Conservation (phyloP, 495 filamentous ascomycete species). For the Aspergillus saccharolyticus region DNA sequence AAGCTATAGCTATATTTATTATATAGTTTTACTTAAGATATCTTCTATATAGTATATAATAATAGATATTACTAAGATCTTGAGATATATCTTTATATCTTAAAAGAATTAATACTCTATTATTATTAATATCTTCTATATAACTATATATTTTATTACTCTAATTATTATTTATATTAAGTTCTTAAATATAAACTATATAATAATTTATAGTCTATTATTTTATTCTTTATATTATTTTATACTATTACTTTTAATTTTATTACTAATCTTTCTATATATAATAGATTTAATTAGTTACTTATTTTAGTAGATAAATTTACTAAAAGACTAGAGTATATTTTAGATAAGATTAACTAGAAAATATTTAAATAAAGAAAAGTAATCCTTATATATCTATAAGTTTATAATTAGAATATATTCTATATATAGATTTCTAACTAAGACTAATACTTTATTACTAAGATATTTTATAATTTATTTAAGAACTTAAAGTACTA, state of each 20-base stretch:
- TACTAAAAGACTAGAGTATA: too few species aligned
- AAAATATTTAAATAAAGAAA: too few species aligned
- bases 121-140: neutral
- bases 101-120: neutral
- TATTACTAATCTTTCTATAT: too few species aligned
- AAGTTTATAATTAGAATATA: too few species aligned
- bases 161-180: neutral
- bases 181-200: neutral
- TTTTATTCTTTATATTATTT: neutral
- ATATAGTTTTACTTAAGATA: neutral
- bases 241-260: neutral
- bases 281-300: too few species aligned
- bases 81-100: neutral
- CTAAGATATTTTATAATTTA: too few species aligned
- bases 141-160: neutral
- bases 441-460: too few species aligned
- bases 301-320: too few species aligned
- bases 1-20: too few species aligned
- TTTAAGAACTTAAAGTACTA: neutral
- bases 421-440: too few species aligned
- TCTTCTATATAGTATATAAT: neutral
- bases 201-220: neutral
- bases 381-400: too few species aligned
- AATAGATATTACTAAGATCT: neutral
- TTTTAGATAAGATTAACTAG: too few species aligned